Evolutionary conservation across 1,284 basidiomycete genomes (phyloP), one percentile per base, ranked within the genome.

Genomic region (Inonotus obliquus): DNA sequence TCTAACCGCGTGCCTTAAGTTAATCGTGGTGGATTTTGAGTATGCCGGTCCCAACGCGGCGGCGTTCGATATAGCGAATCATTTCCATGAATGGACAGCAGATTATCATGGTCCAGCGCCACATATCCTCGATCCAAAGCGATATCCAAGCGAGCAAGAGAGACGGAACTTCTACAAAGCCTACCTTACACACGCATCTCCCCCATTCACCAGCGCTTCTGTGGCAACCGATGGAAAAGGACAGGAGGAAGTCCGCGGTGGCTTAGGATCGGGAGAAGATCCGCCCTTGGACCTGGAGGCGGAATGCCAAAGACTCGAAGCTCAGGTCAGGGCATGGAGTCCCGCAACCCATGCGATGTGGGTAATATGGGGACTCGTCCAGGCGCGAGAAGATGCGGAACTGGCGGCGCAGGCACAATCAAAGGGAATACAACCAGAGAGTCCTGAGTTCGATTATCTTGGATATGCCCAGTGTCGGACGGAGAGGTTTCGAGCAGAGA

Each of bases 1-100:
- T 51, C 60, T 41, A 54, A 29, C 44, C 37, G 27, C 61, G 59
- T 54, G 57, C 47, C 45, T 62, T 56, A 70, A 94, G 90, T 87
- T 96, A 68, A 91, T 96, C 70, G 92, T 97, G 39, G 92, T 97
- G 65, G 94, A 97, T 75, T 97, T 96, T 71, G 95, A 98, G 76
- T 98, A 97, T 70, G 92, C 94, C 7, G 81, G 87, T 0, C 89
- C 91, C 1, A 97, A 96, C 72, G 86, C 92, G 29, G 86, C 93
- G 2, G 90, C 92, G 1, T 96, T 87, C 74, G 95, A 98, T 72
- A 94, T 98, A 69, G 94, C 91, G 63, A 97, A 97, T 75, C 94
- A 97, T 75, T 97, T 96, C 75, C 87, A 92, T 71, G 95, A 97
- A 75, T 97, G 95, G 94, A 91, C 91, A 29, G 90, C 92, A 19